Evolutionary conservation across 2,329 filamentous ascomycete genomes (phyloP), one percentile per base, ranked within the genome.

Genomic region (Ciborinia camelliae): DNA sequence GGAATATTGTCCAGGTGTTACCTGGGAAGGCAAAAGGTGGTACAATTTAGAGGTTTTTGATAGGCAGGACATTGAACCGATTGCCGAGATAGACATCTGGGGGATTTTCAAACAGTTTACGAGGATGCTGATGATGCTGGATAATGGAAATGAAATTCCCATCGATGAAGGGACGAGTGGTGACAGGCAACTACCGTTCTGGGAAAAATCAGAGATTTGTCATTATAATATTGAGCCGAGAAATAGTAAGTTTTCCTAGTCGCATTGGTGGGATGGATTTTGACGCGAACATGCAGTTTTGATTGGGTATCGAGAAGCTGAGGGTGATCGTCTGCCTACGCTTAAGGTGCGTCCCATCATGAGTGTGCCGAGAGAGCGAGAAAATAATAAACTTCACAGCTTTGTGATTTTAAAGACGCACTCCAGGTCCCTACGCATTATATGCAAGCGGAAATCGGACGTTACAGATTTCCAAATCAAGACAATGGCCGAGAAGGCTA

Each of bases 381-480:
- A 45, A 12, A 37, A 20, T 54, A 45, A 62, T 23, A 54, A 62
- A 20, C 18, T 32, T 32, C 14, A 54, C 30, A 62, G 59, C 48
- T 62, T n/a, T 62, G 59, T 5, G 59, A 62, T 62, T 62, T 62
- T 30, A 48, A 26, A 6, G 59, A 54, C 48, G 37, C 59, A 4
- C 48, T 62, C 2, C 4, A 43, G 0, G 28, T 62, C 5, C 35
- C 48, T n/a, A 14, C 2, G 2, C 20, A 4, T 9, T 1, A 26
- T 12, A 1, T 5, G 1, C 59, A 62, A 43, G 20, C 54, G 4
- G 3, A 20, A 2, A 7, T 8, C 9, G 59, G 59, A 3, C 39
- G 59, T 32, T 58, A 58, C 43, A 58, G 20, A 5, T 62, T 43
- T 8, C 26, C 48, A 32, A 35, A 26, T 2, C 20, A 32, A 32